A percentile compares a stretch with the other conserved stretches of the same genome.
Evolutionary conservation across 441 rosid species (phyloP).

Genomic region (Syzygium syzygioides): DNA sequence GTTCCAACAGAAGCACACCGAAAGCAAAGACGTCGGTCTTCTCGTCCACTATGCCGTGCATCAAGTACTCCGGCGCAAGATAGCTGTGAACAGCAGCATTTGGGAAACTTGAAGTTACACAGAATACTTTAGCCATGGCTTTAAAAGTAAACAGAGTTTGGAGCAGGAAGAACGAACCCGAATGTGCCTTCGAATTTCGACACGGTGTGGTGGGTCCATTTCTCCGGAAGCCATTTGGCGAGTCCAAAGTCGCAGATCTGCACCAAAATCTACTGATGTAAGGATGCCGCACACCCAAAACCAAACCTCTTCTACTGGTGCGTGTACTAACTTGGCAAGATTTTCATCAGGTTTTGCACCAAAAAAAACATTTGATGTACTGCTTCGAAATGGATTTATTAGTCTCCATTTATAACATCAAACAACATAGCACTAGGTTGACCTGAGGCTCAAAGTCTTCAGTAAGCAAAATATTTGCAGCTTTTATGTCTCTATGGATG

Average conservation of each 20-base stretch:
- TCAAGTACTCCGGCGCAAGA: slow-evolving; percentile 18
- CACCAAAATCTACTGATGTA: not conserved
- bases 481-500: slow-evolving; percentile 20
- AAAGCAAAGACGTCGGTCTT: slow-evolving; percentile 16
- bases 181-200: slow-evolving; percentile 20
- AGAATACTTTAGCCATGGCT: not conserved
- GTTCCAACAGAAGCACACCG: slow-evolving; percentile 16
- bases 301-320: not conserved
- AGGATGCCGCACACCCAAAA: not conserved
- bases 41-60: slow-evolving; percentile 19
- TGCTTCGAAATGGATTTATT: not conserved
- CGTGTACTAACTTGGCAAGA: not conserved
- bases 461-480: slow-evolving; percentile 15
- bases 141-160: not conserved
- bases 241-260: slow-evolving; percentile 24
- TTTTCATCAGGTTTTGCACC: not conserved
- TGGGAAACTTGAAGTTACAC: not conserved
- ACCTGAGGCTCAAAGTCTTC: slow-evolving; percentile 20
- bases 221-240: slow-evolving; percentile 17
- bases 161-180: slow-evolving; percentile 8
- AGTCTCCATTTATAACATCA: not conserved
- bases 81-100: not conserved
- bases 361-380: not conserved
- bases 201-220: slow-evolving; percentile 16
- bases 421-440: not conserved